These are phyloP conservation scores for Amanita phalloides DNA, from an alignment of 768 basidiomycete genomes.

Conservation along the genomic window DNA sequence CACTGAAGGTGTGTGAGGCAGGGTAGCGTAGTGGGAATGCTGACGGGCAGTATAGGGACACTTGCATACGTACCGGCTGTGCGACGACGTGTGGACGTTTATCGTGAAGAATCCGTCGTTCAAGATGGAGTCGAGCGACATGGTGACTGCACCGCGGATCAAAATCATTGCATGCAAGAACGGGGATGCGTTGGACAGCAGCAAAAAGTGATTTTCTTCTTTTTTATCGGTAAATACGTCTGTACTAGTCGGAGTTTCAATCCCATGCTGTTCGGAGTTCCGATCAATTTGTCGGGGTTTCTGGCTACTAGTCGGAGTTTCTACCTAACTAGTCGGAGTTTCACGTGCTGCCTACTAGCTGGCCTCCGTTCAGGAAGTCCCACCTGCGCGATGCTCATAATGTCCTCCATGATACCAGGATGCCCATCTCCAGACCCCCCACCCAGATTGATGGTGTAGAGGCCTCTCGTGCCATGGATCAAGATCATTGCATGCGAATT, in stretches of 20 bases:
- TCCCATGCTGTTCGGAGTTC: background rate
- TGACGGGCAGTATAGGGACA: constrained; percentile 36
- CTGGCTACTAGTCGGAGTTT: too few relatives aligned
- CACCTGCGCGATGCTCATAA: constrained; percentile 16
- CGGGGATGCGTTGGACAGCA: constrained; percentile 76
- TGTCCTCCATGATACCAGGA: too few relatives aligned
- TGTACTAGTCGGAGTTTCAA: constrained; percentile 7
- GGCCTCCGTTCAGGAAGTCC: constrained; percentile 35
- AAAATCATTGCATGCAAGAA: constrained; percentile 99
- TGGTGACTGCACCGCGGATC: constrained; percentile 65
- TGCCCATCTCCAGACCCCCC: constrained; percentile 23
- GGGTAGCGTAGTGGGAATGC: too few relatives aligned
- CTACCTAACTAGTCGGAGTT: too few relatives aligned
- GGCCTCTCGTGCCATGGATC: constrained; percentile 14
- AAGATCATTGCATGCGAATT: background rate
- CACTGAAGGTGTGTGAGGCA: constrained; percentile 46
- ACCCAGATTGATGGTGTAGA: constrained; percentile 43
- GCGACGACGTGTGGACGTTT: constrained; percentile 99
- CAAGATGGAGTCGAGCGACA: constrained; percentile 90
- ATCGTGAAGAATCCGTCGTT: constrained; percentile 88
- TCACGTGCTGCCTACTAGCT: constrained; percentile 12
- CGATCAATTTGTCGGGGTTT: too few relatives aligned
- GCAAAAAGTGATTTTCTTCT: constrained; percentile 48
- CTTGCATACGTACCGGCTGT: constrained; percentile 82
- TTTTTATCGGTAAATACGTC: background rate